phyloP scores from a whole-genome alignment of 305 asterid genomes.

The Fraxinus paxiana region DNA sequence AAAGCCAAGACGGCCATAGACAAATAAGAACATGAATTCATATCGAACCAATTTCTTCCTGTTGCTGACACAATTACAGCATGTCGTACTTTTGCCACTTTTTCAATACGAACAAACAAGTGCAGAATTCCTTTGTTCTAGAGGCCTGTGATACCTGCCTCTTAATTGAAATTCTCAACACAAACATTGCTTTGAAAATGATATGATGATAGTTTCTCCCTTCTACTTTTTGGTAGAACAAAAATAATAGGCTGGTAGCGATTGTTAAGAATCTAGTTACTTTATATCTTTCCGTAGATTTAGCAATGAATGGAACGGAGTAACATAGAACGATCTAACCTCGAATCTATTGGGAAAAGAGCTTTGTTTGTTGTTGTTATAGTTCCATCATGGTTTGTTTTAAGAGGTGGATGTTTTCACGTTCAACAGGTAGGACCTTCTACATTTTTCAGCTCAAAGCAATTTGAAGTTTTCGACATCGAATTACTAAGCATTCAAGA shows the following conservation, averaged over 20 bases:
- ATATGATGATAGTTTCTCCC: not conserved
- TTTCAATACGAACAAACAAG: not conserved
- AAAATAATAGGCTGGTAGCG: not conserved
- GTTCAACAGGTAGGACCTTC: conserved; percentile 85
- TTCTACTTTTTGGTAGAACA: not conserved
- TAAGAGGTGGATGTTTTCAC: conserved; percentile 9
- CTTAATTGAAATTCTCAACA: not conserved
- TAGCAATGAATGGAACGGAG: not conserved
- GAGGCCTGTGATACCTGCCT: not conserved
- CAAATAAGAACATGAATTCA: not conserved
- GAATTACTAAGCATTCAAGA: conserved; percentile 81
- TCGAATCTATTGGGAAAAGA: not conserved
- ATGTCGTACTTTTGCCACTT: not conserved
- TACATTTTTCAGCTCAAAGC: conserved; percentile 97
- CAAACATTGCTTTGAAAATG: not conserved
- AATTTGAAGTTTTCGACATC: conserved; percentile 85
- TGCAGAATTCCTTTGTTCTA: not conserved
- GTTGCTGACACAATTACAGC: not conserved
- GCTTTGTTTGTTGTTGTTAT: not conserved
- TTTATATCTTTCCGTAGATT: not conserved
- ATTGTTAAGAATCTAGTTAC: not conserved
- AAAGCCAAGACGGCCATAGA: not conserved
- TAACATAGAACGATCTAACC: not conserved
- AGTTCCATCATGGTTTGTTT: not conserved
- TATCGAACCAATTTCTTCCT: not conserved